Evolutionary conservation across 768 basidiomycete genomes (phyloP).

Genomic region (Coprinopsis cinerea): DNA sequence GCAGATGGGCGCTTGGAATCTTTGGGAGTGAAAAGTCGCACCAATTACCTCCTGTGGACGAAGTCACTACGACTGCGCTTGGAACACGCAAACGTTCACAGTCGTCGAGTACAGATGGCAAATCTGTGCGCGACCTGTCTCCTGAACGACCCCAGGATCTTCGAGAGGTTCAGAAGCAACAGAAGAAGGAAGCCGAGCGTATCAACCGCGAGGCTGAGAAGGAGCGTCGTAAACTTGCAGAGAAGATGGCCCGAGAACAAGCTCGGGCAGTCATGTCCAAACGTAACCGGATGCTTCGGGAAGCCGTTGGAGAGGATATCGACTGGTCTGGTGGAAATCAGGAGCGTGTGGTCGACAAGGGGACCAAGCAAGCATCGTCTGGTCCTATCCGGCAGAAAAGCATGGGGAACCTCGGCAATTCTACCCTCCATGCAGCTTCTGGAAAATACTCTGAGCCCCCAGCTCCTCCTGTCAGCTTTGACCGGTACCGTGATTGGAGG

Average conservation of each 20-base stretch:
- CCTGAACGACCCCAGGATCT: conserved; percentile 34
- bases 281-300: conserved; percentile 68
- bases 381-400: conserved; percentile 56
- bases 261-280: conserved; percentile 91
- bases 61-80: conserved; percentile 52
- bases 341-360: conserved; percentile 37
- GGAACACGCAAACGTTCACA: conserved; percentile 73
- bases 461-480: conserved; percentile 22
- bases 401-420: conserved; percentile 30
- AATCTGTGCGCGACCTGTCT: conserved; percentile 53
- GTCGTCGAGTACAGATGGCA: conserved; percentile 70
- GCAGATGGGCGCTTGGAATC: conserved; percentile 62
- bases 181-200: conserved; percentile 78
- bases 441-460: conserved; percentile 5
- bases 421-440: conserved; percentile 22
- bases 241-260: conserved; percentile 76
- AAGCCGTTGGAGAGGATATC: conserved; percentile 43
- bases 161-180: conserved; percentile 62
- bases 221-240: conserved; percentile 70
- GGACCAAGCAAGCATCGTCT: conserved; percentile 50
- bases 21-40: conserved; percentile 72
- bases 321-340: conserved; percentile 56
- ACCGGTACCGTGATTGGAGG: conserved; percentile 43
- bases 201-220: conserved; percentile 77
- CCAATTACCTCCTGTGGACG: conserved; percentile 69